Evolutionary conservation across 2,329 filamentous ascomycete species (phyloP), one percentile per base, ranked within the genome.

Genomic region (Emmonsiellopsis sp.): DNA sequence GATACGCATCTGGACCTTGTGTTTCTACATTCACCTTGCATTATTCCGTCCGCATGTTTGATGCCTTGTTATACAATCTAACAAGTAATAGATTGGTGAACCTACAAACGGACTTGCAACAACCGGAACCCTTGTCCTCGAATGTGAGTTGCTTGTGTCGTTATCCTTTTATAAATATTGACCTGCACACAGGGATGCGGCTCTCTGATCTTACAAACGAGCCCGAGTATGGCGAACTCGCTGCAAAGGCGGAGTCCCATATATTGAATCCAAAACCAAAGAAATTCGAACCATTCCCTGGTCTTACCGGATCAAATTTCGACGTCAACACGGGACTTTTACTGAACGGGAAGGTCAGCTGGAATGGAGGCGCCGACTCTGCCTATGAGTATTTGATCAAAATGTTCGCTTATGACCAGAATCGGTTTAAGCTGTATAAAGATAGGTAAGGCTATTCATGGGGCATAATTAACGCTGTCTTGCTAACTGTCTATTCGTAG

Each of bases 341-440:
- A 60, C 60, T 79, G 11, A 81, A 92, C 63, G 78, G 78, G 27
- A 63, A 60, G 1, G 88, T 90, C 50, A 86, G 87, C 44, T 95
- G 88, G 88, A 79, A 81, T 40, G 88, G 85, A 49, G 85, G 86
- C 6, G 80, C 79, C 33, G 88, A 94, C 67, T 88, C 83, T 43
- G 94, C 85, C 71, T 95, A 94, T 71, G 88, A 94, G 70, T 94
- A 94, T 63, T 79, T 95, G 34, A 85, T 95, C 68, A 95, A 95
- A 74, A 92, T 93, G 87, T 94, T 84, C 62, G 69, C 92, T 52
- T 94, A 94, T 66, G 85, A 92, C 63, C 76, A 81, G 0, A 60
- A 67, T 5, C 77, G 81, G 2, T 94, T 87, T 62, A 69, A 63
- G 1, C 57, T 68, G 2, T 89, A 92, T 71, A 82, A 77, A 61